Base-by-base conservation (phyloP, 1,284 basidiomycete genomes). In the Gomphus bonarii region DNA sequence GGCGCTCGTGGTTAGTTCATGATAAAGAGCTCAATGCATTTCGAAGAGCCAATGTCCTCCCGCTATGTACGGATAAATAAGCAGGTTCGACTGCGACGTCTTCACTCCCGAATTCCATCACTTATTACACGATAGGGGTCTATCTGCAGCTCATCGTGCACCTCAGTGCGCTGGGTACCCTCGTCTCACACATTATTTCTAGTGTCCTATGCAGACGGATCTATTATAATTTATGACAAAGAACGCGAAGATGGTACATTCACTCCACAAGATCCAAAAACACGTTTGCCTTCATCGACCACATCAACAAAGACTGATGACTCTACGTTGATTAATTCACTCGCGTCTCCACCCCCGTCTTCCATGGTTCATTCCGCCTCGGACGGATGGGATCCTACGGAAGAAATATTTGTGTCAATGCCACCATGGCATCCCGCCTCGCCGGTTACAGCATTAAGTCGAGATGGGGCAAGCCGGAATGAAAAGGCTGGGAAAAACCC, bases 31-130 rank as follows among this genome's bases (percentile, higher is more conserved):
- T 38, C 28, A 46, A 38, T 56, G 51, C 51, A n/a, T 57, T 44
- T 14, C 18, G 31, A 67, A 85, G 92, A 95, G 67, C 89, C 91
- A 50, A 85, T 92, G 65, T 81, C 79, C 50, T 88, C 81, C 42
- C 84, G 89, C 46, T 98, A 97, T 66, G 82, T 81, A 8, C 88
- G 95, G 28, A 75, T 97, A 55, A 98, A 98, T 74, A 97, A 97
- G 68, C 84, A 86, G 69, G 90, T 86, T 65, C 65, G 76, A 12
- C 57, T 5, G 16, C 59, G 61, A 14, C 8, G 61, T 61, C 38
- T 60, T 62, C 33, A 65, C 60, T 14, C 51, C 62, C 50, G 59
- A 22, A 2, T 33, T 10, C 36, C 31, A 36, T 33, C 20, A 14
- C 51, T 53, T 50, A 36, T 33, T 33, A 52, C 47, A 25, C 38